phyloP scores from a whole-genome alignment of 495 filamentous ascomycete species.

The Lichina pygmaea region DNA sequence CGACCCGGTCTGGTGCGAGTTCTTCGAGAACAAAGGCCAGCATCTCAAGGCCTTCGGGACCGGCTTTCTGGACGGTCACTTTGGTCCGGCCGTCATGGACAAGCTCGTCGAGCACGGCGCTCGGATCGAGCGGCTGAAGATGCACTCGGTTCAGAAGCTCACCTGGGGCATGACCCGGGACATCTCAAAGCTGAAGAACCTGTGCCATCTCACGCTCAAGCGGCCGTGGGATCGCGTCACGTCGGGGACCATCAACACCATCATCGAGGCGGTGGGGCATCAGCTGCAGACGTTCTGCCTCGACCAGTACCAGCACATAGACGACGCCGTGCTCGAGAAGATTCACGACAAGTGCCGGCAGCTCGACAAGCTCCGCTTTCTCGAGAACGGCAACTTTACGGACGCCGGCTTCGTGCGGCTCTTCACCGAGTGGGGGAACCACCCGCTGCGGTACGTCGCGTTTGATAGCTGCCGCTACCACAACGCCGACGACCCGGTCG shows the following conservation, averaged over 20 bases:
- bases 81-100: constrained; percentile 38
- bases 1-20: constrained; percentile 38
- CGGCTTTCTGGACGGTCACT: constrained; percentile 37
- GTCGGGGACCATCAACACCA: constrained; percentile 28
- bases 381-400: constrained; percentile 42
- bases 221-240: constrained; percentile 6
- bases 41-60: constrained; percentile 40
- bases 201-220: constrained; percentile 49
- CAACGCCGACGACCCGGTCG: constrained; percentile 28
- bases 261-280: constrained; percentile 29
- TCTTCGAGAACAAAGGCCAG: constrained; percentile 31
- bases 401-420: constrained; percentile 40
- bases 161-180: constrained; percentile 18
- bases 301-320: constrained; percentile 24
- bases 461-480: constrained; percentile 46
- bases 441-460: constrained; percentile 36
- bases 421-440: constrained; percentile 55
- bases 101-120: constrained; percentile 29
- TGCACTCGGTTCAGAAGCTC: constrained; percentile 28
- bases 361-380: constrained; percentile 54
- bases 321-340: constrained; percentile 32
- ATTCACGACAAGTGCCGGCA: constrained; percentile 38
- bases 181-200: constrained; percentile 25
- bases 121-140: constrained; percentile 42
- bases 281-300: constrained; percentile 47